Percentiles rank a stretch among this genome's conserved stretches.
These are phyloP conservation scores for Oxalis stricta DNA, from an alignment of 441 rosid genomes.

Conservation along the genomic window DNA sequence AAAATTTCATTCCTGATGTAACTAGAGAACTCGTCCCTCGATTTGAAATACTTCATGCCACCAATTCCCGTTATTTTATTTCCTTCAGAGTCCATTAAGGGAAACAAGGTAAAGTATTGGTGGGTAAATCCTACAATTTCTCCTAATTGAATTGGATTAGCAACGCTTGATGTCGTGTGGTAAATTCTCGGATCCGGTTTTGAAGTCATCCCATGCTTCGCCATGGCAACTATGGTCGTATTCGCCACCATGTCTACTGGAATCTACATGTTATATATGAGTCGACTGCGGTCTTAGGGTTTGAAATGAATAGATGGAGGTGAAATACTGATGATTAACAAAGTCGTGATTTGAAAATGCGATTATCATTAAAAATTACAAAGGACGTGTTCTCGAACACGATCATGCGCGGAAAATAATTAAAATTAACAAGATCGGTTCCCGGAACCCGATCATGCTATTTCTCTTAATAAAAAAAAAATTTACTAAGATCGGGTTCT, in stretches of 20 bases:
- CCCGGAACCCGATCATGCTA: too few species aligned
- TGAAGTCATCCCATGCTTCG: conserved; percentile 42
- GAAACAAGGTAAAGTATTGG: conserved; percentile 58
- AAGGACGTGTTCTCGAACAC: too few species aligned
- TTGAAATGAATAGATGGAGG: too few species aligned
- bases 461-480: too few species aligned
- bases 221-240: conserved; percentile 89
- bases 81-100: conserved; percentile 67
- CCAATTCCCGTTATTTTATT: conserved; percentile 55
- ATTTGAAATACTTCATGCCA: conserved; percentile 59
- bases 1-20: conserved; percentile 37
- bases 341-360: too few species aligned
- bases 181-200: conserved; percentile 60
- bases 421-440: too few species aligned
- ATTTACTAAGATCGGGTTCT: too few species aligned
- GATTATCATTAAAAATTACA: too few species aligned
- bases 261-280: too few species aligned
- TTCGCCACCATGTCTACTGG: conserved; percentile 94
- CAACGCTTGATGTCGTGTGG: conserved; percentile 83
- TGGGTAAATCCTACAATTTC: conserved; percentile 54
- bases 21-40: conserved; percentile 62
- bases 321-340: too few species aligned
- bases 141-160: conserved; percentile 60
- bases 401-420: too few species aligned
- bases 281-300: too few species aligned